Conservation (phyloP, 2,329 filamentous ascomycete species). For the Podosphaera leucotricha region DNA sequence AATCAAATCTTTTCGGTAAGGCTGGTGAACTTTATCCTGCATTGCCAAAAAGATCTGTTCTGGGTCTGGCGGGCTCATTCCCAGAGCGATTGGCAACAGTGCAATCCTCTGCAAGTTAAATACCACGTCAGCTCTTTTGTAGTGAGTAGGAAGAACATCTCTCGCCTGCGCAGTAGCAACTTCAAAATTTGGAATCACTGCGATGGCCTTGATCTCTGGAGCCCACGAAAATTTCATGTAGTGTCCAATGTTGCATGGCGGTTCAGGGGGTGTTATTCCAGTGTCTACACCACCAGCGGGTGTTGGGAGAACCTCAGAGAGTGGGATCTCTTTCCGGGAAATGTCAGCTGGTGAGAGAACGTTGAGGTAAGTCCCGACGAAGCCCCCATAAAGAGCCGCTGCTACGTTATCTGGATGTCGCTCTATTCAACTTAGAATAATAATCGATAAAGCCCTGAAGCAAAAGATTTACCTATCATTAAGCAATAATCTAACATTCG, state of each 20-base stretch:
- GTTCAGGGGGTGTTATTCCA: constrained; percentile 61
- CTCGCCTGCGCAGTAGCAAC: constrained; percentile 85
- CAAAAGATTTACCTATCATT: constrained; percentile 52
- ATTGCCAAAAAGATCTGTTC: constrained; percentile 92
- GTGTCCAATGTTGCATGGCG: constrained; percentile 81
- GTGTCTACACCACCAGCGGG: constrained; percentile 84
- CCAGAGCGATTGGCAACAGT: constrained; percentile 69
- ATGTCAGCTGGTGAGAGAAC: constrained; percentile 75
- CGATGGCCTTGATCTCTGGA: constrained; percentile 84
- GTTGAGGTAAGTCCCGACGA: constrained; percentile 90
- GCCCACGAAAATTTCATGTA: constrained; percentile 93
- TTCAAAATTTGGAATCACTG: constrained; percentile 88
- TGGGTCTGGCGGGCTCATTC: constrained; percentile 71
- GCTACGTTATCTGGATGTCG: constrained; percentile 88
- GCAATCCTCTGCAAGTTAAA: constrained; percentile 94
- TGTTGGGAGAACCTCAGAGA: constrained; percentile 76
- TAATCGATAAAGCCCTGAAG: neutral
- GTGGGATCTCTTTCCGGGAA: constrained; percentile 74
- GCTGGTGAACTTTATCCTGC: constrained; percentile 97
- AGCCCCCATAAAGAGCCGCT: constrained; percentile 83
- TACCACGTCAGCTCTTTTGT: constrained; percentile 57
- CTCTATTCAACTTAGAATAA: constrained; percentile 22
- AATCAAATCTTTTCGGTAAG: constrained; percentile 77
- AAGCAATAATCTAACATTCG: constrained; percentile 86
- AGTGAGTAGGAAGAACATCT: constrained; percentile 58